Evolutionary conservation across 345 rosid species (phyloP), one percentile per base, ranked within the genome.

Genomic region (Noccaea bulbosa): DNA sequence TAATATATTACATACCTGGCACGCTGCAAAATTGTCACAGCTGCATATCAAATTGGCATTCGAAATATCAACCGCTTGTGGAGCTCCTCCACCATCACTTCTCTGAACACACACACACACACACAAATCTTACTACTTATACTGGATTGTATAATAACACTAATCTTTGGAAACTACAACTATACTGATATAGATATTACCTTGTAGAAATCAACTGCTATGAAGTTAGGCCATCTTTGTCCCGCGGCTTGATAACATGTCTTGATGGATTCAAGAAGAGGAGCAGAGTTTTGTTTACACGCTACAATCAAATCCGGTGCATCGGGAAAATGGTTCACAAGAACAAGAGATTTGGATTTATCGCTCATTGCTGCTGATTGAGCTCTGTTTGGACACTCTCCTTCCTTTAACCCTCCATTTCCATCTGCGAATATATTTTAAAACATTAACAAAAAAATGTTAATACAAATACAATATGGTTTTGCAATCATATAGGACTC

Each of bases 181-280:
- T 46, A 46, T 27, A 27, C 14, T 1, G 2, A 22, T 12, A 12
- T 22, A 24, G 7, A 40, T 16, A 47, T 47, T 84, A 94, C 98
- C 92, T 82, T 83, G 88, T 94, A 89, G 69, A 82, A 89, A 71
- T 94, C 98, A 6, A 92, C 96, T 2, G 99, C 90, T 30, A 94
- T 83, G 89, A 81, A 92, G 83, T 92, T 92, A 63, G 99, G 96
- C 99, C 99, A 92, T 27, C 97, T 77, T 27, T 89, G 81, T 8
- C 91, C 96, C 1, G 97, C 70, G 15, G 92, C 96, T 65, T 20
- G 69, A 60, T 81, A 74, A 74, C 97, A 94, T 16, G 92, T 82
- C 58, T 69, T 79, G 44, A 82, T 69, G 84, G 86, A 84, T 77
- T 69, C 81, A 30, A 78, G 78, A 67, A 92, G 80, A 37, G 98